These are phyloP conservation scores for Patellaria atrata DNA, from an alignment of 495 filamentous ascomycete species.

Conservation along the genomic window DNA sequence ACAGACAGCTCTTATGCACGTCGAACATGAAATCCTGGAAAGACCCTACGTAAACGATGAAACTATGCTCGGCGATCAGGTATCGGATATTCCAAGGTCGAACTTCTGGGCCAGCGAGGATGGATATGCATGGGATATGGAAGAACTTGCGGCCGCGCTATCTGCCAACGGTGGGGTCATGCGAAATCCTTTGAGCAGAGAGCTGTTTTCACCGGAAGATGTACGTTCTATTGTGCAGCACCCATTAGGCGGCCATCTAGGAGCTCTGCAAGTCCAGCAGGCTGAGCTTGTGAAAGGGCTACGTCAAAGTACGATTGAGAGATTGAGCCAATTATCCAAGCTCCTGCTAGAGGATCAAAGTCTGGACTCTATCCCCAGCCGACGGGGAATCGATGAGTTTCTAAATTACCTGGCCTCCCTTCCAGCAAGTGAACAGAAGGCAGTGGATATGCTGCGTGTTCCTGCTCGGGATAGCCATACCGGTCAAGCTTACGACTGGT, in stretches of 20 bases:
- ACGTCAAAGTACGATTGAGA: constrained; percentile 24
- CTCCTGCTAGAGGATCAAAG: constrained; percentile 25
- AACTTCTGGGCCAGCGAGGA: constrained; percentile 22
- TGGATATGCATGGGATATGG: constrained; percentile 21
- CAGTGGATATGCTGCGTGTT: constrained; percentile 24
- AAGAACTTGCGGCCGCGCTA: constrained; percentile 17
- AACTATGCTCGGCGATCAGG: constrained; percentile 22
- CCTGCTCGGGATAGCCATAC: constrained; percentile 29
- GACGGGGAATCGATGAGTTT: constrained; percentile 27
- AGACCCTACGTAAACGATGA: constrained; percentile 23
- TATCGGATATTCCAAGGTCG: constrained; percentile 19
- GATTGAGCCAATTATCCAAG: constrained; percentile 23
- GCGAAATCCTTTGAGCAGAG: constrained; percentile 19
- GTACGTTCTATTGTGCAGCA: constrained; percentile 18
- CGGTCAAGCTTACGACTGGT: constrained; percentile 25
- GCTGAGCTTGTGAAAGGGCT: constrained; percentile 26
- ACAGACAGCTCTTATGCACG: constrained; percentile 22
- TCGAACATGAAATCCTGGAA: constrained; percentile 21
- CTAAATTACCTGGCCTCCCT: constrained; percentile 26
- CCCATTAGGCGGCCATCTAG: constrained; percentile 9
- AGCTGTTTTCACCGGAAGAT: constrained; percentile 21
- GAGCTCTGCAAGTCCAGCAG: constrained; percentile 24
- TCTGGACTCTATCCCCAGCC: constrained; percentile 20
- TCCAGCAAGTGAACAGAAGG: constrained; percentile 25
- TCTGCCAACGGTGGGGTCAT: constrained; percentile 17